Conservation (phyloP, 2,329 filamentous ascomycete genomes). For the Truncatella angustata region DNA sequence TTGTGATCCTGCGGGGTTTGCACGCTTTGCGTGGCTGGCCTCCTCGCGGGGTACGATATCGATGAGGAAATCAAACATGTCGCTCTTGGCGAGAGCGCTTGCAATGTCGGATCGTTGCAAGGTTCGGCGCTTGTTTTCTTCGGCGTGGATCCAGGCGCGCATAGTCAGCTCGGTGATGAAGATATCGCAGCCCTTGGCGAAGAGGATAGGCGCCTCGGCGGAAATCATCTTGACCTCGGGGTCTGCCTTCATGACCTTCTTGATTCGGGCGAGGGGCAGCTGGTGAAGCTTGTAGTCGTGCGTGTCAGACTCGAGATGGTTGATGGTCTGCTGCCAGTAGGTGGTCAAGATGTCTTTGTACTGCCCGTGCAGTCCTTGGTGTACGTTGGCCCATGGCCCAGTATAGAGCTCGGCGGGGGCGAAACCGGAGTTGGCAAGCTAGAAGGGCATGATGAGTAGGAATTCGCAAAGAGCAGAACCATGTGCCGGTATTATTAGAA, state of each 20-base stretch:
- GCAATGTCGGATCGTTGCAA: conserved; percentile 96
- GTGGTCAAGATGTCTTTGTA: conserved; percentile 98
- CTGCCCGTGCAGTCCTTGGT: conserved; percentile 86
- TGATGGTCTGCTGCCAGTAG: conserved; percentile 99
- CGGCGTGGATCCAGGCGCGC: conserved; percentile 98
- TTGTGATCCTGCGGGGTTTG: conserved; percentile 51
- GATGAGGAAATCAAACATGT: conserved; percentile 99
- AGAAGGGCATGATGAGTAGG: conserved; percentile 23
- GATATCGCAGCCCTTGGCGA: conserved; percentile 97
- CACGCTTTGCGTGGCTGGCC: conserved; percentile 80
- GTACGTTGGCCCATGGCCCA: conserved; percentile 94
- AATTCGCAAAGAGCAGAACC: too few relatives aligned
- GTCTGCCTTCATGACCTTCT: conserved; percentile 99
- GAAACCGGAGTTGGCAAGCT: conserved; percentile 85
- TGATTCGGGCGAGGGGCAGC: conserved; percentile 94
- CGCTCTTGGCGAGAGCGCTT: conserved; percentile 90
- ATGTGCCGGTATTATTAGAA: neutral
- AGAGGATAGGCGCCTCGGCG: conserved; percentile 94
- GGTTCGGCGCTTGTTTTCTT: conserved; percentile 96
- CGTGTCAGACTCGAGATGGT: conserved; percentile 87
- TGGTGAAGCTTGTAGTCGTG: conserved; percentile 99
- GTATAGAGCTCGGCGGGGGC: conserved; percentile 93
- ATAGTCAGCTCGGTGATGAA: conserved; percentile 99
- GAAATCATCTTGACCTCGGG: conserved; percentile 99
- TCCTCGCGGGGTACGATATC: conserved; percentile 98